Evolutionary conservation across 2,329 filamentous ascomycete genomes (phyloP), one percentile per base, ranked within the genome.

Genomic region (Trichophyton mentagrophytes): DNA sequence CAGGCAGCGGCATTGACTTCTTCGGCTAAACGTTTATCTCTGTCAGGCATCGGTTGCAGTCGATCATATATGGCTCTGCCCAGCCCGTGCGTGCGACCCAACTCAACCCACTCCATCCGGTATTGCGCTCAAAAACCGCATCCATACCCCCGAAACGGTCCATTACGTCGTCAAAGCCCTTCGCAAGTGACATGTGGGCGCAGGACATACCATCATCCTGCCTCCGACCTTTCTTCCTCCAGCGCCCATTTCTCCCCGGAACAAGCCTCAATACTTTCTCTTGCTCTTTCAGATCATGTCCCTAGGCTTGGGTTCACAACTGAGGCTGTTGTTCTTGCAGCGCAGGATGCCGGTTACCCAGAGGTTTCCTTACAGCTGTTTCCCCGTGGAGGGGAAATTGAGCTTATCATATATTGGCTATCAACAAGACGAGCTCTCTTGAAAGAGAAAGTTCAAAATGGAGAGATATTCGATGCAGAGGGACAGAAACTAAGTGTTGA

Each of bases 351-450:
- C 17, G 90, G 91, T 51, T 96, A 92, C 72, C 84, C 90, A 59
- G 89, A 93, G 70, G 90, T 92, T 62, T 91, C 89, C 62, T 84
- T 88, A 8, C 91, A 90, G 69, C 78, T 96, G 20, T 84, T 99
- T 61, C 85, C 89, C 0, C 81, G 86, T 47, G 89, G 89, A 46
- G 89, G 88, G 6, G 82, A 85, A 22, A 95, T 95, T 75, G 86
- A 88, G 67, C 80, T 99, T 30, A 85, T 97, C 66, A 67, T 75
- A 30, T 76, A 74, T 65, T 75, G 72, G 72, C 66, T 75, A n/a
- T 72, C 73, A 13, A 75, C 73, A 66, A 70, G 73, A 25, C 69
- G 74, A 11, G 74, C 70, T 6, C 63, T 71, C 8, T 67, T 75
- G 60, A 72, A 70, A 60, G 69, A 67, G 36, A 70, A 66, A 63